Evolutionary conservation across 2,329 filamentous ascomycete species (phyloP), one percentile per base, ranked within the genome.

Genomic region (Fusarium sp.): DNA sequence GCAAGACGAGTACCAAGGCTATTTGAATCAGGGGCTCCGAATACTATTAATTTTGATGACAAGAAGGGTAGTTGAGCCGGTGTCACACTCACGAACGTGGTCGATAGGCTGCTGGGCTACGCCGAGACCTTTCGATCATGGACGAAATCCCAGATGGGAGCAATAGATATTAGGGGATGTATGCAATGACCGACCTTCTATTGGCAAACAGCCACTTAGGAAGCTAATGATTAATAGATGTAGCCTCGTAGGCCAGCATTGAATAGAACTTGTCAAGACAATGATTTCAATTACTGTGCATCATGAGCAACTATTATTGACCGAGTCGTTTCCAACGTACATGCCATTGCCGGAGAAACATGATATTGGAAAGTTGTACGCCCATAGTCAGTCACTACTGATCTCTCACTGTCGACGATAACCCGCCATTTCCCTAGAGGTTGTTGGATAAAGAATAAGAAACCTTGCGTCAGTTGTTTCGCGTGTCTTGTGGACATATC

Each of bases 1-100:
- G 87, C 66, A 90, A 89, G 78, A 80, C 84, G 28, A 88, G 83
- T 76, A 78, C 63, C 69, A 82, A 80, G 69, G 59, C 74, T 27
- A 49, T 18, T 30, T 74, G 59, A 56, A 34, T 23, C 43, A 43
- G 12, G 32, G 37, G 47, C 3, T 13, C 27, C 27, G 27, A 55
- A 20, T 28, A 25, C 32, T 30, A 27, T 47, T 40, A 32, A 65
- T 62, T 43, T 46, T 48, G 55, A 42, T 28, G 50, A 56, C 12
- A 34, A 58, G 13, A 34, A 43, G 28, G 14, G 21, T 56, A 34
- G 32, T 34, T 34, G 45, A 37, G 13, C 14, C 34, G 28, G 51
- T 25, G 28, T 55, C 50, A 12, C 40, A 63, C 25, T 40, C 13
- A 27, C 10, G 40, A 50, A 28, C 21, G 34, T 58, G 28, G 49